phyloP scores from a whole-genome alignment of 768 basidiomycete genomes.

The Rhodotorula graminis region DNA sequence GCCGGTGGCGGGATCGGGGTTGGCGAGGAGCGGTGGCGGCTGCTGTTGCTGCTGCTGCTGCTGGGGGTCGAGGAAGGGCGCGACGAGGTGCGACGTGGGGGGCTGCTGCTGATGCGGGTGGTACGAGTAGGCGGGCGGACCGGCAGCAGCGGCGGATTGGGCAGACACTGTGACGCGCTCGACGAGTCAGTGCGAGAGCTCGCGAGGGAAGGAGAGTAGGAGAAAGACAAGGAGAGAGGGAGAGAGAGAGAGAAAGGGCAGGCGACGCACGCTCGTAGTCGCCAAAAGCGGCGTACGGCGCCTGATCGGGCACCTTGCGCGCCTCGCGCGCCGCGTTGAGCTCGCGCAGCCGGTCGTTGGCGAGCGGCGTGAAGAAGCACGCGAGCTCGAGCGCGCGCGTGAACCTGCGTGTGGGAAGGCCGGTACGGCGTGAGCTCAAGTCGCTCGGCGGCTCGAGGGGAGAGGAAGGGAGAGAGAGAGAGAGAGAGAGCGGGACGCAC shows the following conservation, averaged over 20 bases:
- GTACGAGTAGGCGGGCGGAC: too few species aligned
- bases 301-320: not conserved
- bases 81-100: not conserved
- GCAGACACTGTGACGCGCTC: too few species aligned
- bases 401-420: not conserved
- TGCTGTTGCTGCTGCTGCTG: not conserved
- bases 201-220: not conserved
- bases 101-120: too few species aligned
- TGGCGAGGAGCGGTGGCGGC: too few species aligned
- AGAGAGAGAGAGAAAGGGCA: not conserved
- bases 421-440: too few species aligned
- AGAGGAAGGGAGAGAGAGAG: too few species aligned
- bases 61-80: too few species aligned
- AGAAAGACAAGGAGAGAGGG: not conserved
- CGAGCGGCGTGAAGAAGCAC: slow-evolving; percentile 38
- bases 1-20: too few species aligned
- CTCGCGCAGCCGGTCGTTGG: slow-evolving; percentile 14
- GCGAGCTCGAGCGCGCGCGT: slow-evolving; percentile 29
- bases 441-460: too few species aligned
- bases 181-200: not conserved
- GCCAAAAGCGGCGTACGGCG: not conserved
- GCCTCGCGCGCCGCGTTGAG: slow-evolving; percentile 7
- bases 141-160: too few species aligned
- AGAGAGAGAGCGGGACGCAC: not conserved
- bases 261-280: slow-evolving; percentile 14